Percentiles rank a stretch among this genome's conserved stretches.
These are phyloP conservation scores for Leccinum pachyderme DNA, from an alignment of 1,284 basidiomycete genomes.

Conservation along the genomic window DNA sequence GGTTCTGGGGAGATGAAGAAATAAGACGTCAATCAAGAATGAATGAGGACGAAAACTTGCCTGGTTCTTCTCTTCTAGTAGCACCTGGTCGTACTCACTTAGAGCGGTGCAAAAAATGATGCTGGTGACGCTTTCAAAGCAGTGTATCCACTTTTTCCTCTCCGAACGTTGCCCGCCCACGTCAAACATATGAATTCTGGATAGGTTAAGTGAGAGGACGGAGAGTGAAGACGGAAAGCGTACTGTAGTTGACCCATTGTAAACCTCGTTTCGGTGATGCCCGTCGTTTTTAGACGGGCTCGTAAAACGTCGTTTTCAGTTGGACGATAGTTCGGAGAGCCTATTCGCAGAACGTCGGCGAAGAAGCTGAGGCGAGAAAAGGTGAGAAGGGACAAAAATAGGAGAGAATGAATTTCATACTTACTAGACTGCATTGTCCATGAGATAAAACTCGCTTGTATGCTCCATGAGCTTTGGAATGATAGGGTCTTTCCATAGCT, in stretches of 20 bases:
- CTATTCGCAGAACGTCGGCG: conserved; percentile 80
- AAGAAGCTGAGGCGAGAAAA: conserved; percentile 70
- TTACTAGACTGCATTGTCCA: conserved; percentile 93
- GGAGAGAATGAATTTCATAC: conserved; percentile 31
- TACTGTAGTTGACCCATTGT: conserved; percentile 69
- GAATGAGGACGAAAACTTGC: conserved; percentile 42
- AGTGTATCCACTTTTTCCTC: conserved; percentile 94
- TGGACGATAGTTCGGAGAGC: conserved; percentile 77
- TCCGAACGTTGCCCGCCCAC: conserved; percentile 93
- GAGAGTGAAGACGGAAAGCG: conserved; percentile 49
- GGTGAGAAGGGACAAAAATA: conserved; percentile 2
- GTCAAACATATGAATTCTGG: conserved; percentile 92
- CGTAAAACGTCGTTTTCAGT: conserved; percentile 88
- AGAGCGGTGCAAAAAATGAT: conserved; percentile 96
- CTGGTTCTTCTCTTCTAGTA: conserved; percentile 78
- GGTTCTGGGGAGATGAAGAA: conserved; percentile 59
- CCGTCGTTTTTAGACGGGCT: conserved; percentile 88
- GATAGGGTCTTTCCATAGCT: conserved; percentile 90
- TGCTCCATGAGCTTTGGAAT: conserved; percentile 87
- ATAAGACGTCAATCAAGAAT: conserved; percentile 3
- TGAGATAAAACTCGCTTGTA: conserved; percentile 88
- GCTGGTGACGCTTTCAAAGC: conserved; percentile 92
- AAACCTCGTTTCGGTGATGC: conserved; percentile 89
- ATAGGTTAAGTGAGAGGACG: conserved; percentile 19
- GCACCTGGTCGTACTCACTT: conserved; percentile 91